phyloP scores from a whole-genome alignment of 2,329 filamentous ascomycete genomes.

The Sarocladium oryzae region DNA sequence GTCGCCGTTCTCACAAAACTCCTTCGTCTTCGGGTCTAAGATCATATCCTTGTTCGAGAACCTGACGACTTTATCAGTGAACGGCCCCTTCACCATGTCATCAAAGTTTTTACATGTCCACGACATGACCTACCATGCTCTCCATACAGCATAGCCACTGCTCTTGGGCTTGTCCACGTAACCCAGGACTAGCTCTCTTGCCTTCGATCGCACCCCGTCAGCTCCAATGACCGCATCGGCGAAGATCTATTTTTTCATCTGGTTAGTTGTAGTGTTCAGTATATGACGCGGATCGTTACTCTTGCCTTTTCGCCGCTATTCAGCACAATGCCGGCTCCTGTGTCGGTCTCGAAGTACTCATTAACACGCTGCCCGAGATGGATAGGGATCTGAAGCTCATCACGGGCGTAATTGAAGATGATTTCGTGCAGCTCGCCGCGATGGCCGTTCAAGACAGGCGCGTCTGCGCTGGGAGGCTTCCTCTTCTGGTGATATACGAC shows the following conservation, averaged over 20 bases:
- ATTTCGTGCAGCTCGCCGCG: slow-evolving; percentile 54
- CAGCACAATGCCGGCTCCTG: slow-evolving; percentile 42
- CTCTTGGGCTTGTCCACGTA: slow-evolving; percentile 29
- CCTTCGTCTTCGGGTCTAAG: slow-evolving; percentile 41
- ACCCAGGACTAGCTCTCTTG: slow-evolving; percentile 2
- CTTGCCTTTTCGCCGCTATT: slow-evolving; percentile 38
- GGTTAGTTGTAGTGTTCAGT: neutral
- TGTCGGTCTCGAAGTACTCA: slow-evolving; percentile 49
- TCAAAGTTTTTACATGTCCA: no score
- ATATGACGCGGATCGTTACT: neutral
- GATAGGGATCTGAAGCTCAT: slow-evolving; percentile 47
- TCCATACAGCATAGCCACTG: slow-evolving; percentile 45
- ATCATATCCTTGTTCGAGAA: slow-evolving; percentile 41
- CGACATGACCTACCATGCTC: slow-evolving; percentile 40
- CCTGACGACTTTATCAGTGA: neutral
- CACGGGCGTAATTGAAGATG: slow-evolving; percentile 13
- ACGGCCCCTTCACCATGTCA: neutral
- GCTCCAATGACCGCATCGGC: slow-evolving; percentile 48
- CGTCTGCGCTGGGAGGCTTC: neutral
- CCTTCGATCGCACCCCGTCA: slow-evolving; percentile 33
- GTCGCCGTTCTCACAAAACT: slow-evolving; percentile 50
- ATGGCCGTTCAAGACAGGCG: slow-evolving; percentile 46
- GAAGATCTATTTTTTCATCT: slow-evolving; percentile 9
- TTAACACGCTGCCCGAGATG: slow-evolving; percentile 43
- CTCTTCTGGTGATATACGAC: slow-evolving; percentile 50